phyloP scores from a whole-genome alignment of 768 basidiomycete species.

The Pleurotus citrinopileatus region DNA sequence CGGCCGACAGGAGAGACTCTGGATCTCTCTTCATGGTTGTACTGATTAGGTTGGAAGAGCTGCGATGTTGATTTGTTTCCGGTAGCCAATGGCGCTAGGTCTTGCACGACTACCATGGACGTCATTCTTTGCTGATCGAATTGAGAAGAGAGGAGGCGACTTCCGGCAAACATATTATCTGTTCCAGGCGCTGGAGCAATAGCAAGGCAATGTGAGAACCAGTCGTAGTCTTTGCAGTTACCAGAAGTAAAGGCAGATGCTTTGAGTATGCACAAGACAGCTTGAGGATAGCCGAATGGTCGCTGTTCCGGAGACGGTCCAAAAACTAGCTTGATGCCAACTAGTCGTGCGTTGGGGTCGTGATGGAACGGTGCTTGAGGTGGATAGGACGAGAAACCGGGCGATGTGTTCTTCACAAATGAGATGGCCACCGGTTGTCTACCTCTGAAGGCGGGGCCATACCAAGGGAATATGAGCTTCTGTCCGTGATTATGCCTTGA shows the following conservation, averaged over 20 bases:
- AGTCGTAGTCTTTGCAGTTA: conserved; percentile 2
- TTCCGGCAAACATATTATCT: neutral
- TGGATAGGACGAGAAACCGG: neutral
- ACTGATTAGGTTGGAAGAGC: neutral
- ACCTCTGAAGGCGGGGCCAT: conserved; percentile 4
- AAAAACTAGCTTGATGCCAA: conserved; percentile 5
- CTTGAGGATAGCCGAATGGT: conserved; percentile 3
- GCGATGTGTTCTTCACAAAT: conserved; percentile 1
- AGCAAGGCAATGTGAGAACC: conserved; percentile 7
- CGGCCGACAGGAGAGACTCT: conserved; percentile 1
- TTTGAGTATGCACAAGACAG: conserved; percentile 4
- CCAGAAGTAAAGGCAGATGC: conserved; percentile 3
- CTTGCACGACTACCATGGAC: conserved; percentile 1
- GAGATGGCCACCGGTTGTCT: conserved; percentile 2
- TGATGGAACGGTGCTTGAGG: conserved; percentile 1
- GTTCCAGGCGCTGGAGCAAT: conserved; percentile 6
- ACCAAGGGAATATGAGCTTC: conserved; percentile 6
- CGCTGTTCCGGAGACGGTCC: neutral
- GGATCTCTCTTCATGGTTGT: neutral
- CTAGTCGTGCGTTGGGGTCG: neutral
- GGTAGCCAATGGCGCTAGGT: neutral
- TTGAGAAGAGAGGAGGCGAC: conserved; percentile 2
- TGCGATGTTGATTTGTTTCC: neutral
- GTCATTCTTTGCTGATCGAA: neutral
- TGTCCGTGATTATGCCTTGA: neutral